Percentiles rank a stretch among this genome's conserved stretches.
Evolutionary conservation across 257 asterid species (phyloP).

Genomic region (Fraxinus americana): DNA sequence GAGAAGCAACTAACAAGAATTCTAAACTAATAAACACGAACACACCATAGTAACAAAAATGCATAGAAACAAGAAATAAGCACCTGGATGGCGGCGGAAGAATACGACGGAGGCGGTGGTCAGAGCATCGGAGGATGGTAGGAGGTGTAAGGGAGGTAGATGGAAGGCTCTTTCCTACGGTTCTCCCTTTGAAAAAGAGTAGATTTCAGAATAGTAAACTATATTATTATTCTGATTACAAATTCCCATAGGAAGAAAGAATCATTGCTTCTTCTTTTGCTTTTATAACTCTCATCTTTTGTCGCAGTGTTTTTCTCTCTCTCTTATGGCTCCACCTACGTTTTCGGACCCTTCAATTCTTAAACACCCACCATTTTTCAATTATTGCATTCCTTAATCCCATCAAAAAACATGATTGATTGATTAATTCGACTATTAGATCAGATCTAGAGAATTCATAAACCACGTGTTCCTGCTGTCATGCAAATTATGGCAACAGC

Average conservation of each 20-base stretch:
- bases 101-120: background rate
- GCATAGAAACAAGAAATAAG: background rate
- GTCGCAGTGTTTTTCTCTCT: conserved; percentile 32
- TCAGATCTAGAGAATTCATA: background rate
- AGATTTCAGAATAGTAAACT: conserved; percentile 7
- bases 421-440: background rate
- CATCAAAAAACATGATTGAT: background rate
- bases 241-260: conserved; percentile 5
- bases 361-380: background rate
- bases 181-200: conserved; percentile 17
- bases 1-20: too few relatives aligned
- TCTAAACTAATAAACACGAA: too few relatives aligned
- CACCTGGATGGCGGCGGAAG: conserved; percentile 12
- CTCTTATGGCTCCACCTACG: conserved; percentile 31
- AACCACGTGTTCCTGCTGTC: background rate
- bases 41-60: background rate
- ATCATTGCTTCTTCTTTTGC: conserved; percentile 10
- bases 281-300: conserved; percentile 33
- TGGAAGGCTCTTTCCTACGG: conserved; percentile 36
- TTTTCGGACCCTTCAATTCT: conserved; percentile 25
- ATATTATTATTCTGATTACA: conserved; percentile 2
- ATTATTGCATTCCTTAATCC: background rate
- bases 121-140: conserved; percentile 32
- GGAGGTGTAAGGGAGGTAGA: conserved; percentile 22
- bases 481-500: background rate